Conservation (phyloP, 2,329 filamentous ascomycete genomes). For the Keithomyces neogunnii region DNA sequence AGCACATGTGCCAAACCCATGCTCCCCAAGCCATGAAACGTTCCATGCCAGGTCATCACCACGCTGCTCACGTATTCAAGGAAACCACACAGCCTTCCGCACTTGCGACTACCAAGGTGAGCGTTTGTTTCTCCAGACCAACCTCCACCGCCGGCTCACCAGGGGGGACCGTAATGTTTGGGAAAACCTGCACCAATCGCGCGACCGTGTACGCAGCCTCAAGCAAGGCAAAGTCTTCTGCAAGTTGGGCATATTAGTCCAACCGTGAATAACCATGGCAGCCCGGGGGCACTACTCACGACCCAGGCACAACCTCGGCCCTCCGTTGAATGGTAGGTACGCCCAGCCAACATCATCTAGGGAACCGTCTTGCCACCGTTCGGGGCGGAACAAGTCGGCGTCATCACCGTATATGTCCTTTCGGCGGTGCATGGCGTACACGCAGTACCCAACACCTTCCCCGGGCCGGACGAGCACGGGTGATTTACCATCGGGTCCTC, state of each 20-base stretch:
- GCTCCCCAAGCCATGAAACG: background rate
- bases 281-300: background rate
- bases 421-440: slow-evolving; percentile 22
- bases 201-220: slow-evolving; percentile 12
- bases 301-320: slow-evolving; percentile 26
- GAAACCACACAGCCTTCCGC: slow-evolving; percentile 5
- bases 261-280: background rate
- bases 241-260: background rate
- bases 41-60: background rate
- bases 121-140: slow-evolving; percentile 13
- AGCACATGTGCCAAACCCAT: background rate
- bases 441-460: slow-evolving; percentile 17
- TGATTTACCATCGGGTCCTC: slow-evolving; percentile 22
- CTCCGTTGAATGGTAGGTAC: slow-evolving; percentile 28
- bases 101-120: slow-evolving; percentile 13
- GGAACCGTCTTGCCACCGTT: slow-evolving; percentile 25
- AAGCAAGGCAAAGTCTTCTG: slow-evolving; percentile 22
- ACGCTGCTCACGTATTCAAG: background rate
- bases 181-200: slow-evolving; percentile 10
- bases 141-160: slow-evolving; percentile 11
- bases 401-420: slow-evolving; percentile 27
- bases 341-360: slow-evolving; percentile 20
- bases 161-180: slow-evolving; percentile 8
- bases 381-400: slow-evolving; percentile 25
- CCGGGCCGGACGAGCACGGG: slow-evolving; percentile 23